Percentiles rank a stretch among this genome's conserved stretches.
phyloP scores from a whole-genome alignment of 2,329 filamentous ascomycete genomes.

The Escovopsis sp. region DNA sequence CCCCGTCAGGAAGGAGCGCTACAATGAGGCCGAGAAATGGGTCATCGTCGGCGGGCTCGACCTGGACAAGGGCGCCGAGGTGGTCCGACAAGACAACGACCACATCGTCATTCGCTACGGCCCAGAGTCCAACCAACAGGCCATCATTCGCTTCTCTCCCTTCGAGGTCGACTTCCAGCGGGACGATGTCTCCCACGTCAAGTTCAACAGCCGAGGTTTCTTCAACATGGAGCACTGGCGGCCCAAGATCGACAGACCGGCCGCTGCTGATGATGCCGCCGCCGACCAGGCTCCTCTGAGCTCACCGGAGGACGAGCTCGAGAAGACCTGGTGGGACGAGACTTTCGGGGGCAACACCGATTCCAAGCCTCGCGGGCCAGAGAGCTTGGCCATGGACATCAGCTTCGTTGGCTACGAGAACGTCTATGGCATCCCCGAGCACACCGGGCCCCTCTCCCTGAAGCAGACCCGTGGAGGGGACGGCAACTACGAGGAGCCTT shows the following conservation, averaged over 20 bases:
- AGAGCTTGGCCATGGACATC: slow-evolving; percentile 83
- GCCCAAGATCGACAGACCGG: slow-evolving; percentile 55
- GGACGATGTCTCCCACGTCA: slow-evolving; percentile 67
- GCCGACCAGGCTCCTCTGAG: slow-evolving; percentile 28
- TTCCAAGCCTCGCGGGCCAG: slow-evolving; percentile 83
- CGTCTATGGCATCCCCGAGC: slow-evolving; percentile 88
- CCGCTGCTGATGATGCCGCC: slow-evolving; percentile 37
- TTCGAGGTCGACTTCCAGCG: slow-evolving; percentile 78
- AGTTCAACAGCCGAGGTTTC: slow-evolving; percentile 77
- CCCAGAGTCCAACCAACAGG: slow-evolving; percentile 59
- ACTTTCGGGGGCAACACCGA: slow-evolving; percentile 91
- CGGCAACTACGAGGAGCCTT: slow-evolving; percentile 75
- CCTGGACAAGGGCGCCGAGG: slow-evolving; percentile 53
- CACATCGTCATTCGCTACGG: slow-evolving; percentile 71
- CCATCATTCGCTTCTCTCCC: slow-evolving; percentile 67
- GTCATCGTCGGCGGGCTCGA: slow-evolving; percentile 69
- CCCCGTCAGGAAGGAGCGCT: slow-evolving; percentile 74
- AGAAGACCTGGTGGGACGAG: slow-evolving; percentile 97
- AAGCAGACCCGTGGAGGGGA: slow-evolving; percentile 82
- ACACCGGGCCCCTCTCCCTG: slow-evolving; percentile 74
- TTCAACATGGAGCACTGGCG: slow-evolving; percentile 95
- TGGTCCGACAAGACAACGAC: slow-evolving; percentile 48
- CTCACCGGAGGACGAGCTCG: slow-evolving; percentile 48
- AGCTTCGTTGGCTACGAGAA: slow-evolving; percentile 83
- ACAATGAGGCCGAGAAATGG: slow-evolving; percentile 83